Evolutionary conservation across 2,329 filamentous ascomycete genomes (phyloP), one percentile per base, ranked within the genome.

Genomic region (Chaetothyriales sp.): DNA sequence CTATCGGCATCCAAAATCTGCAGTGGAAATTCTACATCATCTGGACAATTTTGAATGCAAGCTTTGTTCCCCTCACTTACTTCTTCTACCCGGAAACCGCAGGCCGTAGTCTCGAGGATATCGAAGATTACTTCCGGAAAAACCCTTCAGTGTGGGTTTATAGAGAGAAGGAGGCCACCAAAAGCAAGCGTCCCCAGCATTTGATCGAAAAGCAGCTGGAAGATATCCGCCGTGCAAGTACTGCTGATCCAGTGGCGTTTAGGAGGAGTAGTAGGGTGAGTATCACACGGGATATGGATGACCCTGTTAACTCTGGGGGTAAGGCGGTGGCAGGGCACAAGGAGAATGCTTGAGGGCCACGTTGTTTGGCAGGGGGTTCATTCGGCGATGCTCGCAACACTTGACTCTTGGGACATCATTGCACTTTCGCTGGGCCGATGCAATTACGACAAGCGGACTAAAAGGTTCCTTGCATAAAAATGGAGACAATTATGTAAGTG

Each of bases 31-130:
- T 70, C 55, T 73, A 69, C 60, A 70, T 73, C 44, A 67, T 70
- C n/a, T 72, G 67, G 68, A 68, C 64, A 0, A 62, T 71, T 1
- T 65, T 71, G 58, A 74, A 75, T 53, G 69, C 65, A 5, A 58
- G 61, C 2, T 77, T 77, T 56, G 63, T 77, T 0, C 74, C 73
- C 0, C 66, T 71, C 8, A 65, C 74, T 10, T 74, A 74, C 57
- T 63, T 68, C 47, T 58, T 68, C 43, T 68, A 67, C 37, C 65
- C 66, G 0, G 64, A 68, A 43, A 67, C 64, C 58, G 61, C 61
- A 10, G 62, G 62, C 46, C 60, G 63, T 1, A 63, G 55, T 5
- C 56, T 66, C 1, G 65, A 67, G 51, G 65, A 67, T 29, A 59
- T 71, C 6, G 68, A 70, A 46, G 60, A 61, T 1, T 68, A 67